phyloP scores from a whole-genome alignment of 179 eudicot genomes.

The Silene coronaria region DNA sequence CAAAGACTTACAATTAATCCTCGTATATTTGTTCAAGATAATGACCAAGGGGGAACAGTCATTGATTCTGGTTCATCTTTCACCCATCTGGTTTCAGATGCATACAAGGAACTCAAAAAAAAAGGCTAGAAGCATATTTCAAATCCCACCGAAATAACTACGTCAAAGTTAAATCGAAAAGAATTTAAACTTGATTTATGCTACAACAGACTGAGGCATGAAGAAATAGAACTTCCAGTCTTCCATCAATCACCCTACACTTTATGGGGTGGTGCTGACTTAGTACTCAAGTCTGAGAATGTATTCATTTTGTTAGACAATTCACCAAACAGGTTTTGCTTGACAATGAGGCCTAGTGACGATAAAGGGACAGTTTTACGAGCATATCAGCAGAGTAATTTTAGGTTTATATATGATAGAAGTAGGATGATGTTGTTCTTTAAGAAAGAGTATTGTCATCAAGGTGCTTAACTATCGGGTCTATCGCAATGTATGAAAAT shows the following conservation, averaged over 20 bases:
- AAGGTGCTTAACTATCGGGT: not conserved
- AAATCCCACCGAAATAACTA: not conserved
- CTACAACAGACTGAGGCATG: not conserved
- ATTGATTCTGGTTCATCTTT: constrained; percentile 1
- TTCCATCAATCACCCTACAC: not conserved
- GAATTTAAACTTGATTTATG: not conserved
- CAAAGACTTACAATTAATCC: not conserved
- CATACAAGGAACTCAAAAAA: not conserved
- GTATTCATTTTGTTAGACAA: not conserved
- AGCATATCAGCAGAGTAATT: not conserved
- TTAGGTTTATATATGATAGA: not conserved
- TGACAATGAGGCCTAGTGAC: not conserved
- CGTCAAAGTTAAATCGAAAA: not conserved
- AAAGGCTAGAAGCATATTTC: not conserved
- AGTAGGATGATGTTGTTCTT: not conserved
- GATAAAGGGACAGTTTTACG: not conserved
- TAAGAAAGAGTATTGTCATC: not conserved
- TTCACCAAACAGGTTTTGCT: not conserved
- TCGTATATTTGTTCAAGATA: not conserved
- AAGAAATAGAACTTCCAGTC: not conserved
- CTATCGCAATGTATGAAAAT: not conserved
- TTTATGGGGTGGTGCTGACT: not conserved
- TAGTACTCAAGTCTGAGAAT: not conserved
- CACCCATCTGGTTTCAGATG: not conserved
- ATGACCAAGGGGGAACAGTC: not conserved